Evolutionary conservation across 208 protist species (phyloP).

Genomic region (Crithidia brevicula): DNA sequence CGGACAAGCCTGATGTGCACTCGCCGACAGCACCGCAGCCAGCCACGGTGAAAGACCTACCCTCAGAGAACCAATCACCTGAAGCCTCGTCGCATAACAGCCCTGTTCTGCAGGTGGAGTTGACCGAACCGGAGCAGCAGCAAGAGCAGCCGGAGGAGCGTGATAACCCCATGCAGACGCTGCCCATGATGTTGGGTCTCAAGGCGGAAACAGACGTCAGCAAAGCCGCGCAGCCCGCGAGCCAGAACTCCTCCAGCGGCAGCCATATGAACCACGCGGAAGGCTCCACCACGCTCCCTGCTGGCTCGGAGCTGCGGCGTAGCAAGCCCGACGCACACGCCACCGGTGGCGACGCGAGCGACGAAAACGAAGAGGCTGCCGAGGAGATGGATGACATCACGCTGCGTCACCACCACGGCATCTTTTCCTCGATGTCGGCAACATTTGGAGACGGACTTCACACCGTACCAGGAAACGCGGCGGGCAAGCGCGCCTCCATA

Average conservation of each 20-base stretch:
- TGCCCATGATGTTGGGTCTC: too few relatives aligned
- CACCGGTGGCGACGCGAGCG: not conserved
- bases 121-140: constrained; percentile 3
- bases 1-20: too few relatives aligned
- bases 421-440: not conserved
- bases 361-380: not conserved
- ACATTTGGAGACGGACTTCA: not conserved
- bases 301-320: not conserved
- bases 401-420: not conserved
- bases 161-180: too few relatives aligned
- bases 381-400: not conserved
- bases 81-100: not conserved
- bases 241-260: not conserved
- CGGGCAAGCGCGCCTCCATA: not conserved
- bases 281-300: constrained; percentile 7
- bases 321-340: not conserved
- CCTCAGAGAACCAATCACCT: not conserved
- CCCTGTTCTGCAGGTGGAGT: not conserved
- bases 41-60: not conserved
- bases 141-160: not conserved
- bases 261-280: not conserved
- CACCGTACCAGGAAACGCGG: not conserved
- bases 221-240: not conserved
- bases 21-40: not conserved
- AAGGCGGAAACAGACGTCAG: too few relatives aligned